A percentile compares a stretch with the other conserved stretches of the same genome.
These are phyloP conservation scores for Capsicum pubescens DNA, from an alignment of 257 asterid genomes.

Conservation along the genomic window DNA sequence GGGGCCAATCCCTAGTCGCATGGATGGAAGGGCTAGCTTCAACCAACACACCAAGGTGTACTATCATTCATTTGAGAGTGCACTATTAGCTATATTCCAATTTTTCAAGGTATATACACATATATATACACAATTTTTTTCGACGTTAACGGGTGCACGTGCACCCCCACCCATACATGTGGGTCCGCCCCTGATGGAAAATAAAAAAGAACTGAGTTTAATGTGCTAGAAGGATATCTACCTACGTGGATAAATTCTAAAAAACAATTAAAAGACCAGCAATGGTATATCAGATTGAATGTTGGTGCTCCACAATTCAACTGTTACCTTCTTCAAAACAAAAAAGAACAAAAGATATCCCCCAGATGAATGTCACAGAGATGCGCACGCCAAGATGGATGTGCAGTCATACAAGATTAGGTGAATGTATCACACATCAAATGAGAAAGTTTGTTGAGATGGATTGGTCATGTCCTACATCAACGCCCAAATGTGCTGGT, in stretches of 20 bases:
- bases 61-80: too few species aligned
- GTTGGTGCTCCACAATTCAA: neutral
- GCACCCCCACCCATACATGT: too few species aligned
- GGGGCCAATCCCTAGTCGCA: too few species aligned
- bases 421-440: neutral
- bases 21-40: too few species aligned
- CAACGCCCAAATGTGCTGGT: neutral
- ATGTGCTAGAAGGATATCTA: neutral
- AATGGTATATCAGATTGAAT: neutral
- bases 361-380: neutral
- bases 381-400: constrained; percentile 4
- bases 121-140: too few species aligned
- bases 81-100: too few species aligned
- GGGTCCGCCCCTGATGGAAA: neutral
- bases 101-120: too few species aligned
- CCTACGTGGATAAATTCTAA: neutral
- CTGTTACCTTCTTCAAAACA: neutral
- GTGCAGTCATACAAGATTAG: constrained; percentile 13
- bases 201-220: neutral
- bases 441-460: neutral
- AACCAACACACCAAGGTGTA: too few species aligned
- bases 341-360: neutral
- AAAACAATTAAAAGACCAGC: neutral
- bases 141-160: too few species aligned
- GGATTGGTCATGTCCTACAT: constrained; percentile 13